Evolutionary conservation across 2,329 filamentous ascomycete genomes (phyloP).

Genomic region (Orbilia brochopaga): DNA sequence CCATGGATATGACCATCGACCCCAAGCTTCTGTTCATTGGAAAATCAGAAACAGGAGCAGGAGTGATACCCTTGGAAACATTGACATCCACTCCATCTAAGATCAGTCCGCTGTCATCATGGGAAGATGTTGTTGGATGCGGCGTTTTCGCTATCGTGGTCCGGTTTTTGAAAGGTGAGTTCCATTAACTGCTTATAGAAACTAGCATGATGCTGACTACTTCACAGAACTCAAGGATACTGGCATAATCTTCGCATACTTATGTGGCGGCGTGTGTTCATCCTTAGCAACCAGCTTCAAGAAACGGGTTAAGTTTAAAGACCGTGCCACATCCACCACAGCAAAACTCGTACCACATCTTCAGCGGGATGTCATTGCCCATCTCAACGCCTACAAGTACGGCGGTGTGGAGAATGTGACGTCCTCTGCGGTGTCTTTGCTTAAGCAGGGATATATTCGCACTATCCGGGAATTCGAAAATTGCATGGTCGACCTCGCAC

Average conservation of each 20-base stretch:
- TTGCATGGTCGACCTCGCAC: slow-evolving; percentile 28
- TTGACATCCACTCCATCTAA: neutral
- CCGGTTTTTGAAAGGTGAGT: slow-evolving; percentile 46
- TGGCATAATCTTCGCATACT: slow-evolving; percentile 47
- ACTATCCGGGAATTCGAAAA: slow-evolving; percentile 49
- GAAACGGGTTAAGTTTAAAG: slow-evolving; percentile 43
- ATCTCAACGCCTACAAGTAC: slow-evolving; percentile 30
- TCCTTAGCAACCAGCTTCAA: slow-evolving; percentile 41
- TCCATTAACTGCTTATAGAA: neutral
- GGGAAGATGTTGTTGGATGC: slow-evolving; percentile 41
- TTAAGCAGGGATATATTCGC: slow-evolving; percentile 38
- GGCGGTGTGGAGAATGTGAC: slow-evolving; percentile 30
- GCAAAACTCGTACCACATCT: slow-evolving; percentile 33
- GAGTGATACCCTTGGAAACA: neutral
- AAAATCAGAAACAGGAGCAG: neutral
- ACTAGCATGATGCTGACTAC: slow-evolving; percentile 16
- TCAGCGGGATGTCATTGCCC: slow-evolving; percentile 29
- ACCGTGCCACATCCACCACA: neutral
- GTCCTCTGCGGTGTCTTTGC: slow-evolving; percentile 23
- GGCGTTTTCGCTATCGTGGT: slow-evolving; percentile 41
- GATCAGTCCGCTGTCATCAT: slow-evolving; percentile 13
- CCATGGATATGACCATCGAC: slow-evolving; percentile 30
- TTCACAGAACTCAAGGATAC: slow-evolving; percentile 41
- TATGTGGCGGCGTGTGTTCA: slow-evolving; percentile 40
- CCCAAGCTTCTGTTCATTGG: slow-evolving; percentile 31